A percentile compares a stretch with the other conserved stretches of the same genome.
Conservation (phyloP, 805 yeast species). For the Cyberlindnera americana region DNA sequence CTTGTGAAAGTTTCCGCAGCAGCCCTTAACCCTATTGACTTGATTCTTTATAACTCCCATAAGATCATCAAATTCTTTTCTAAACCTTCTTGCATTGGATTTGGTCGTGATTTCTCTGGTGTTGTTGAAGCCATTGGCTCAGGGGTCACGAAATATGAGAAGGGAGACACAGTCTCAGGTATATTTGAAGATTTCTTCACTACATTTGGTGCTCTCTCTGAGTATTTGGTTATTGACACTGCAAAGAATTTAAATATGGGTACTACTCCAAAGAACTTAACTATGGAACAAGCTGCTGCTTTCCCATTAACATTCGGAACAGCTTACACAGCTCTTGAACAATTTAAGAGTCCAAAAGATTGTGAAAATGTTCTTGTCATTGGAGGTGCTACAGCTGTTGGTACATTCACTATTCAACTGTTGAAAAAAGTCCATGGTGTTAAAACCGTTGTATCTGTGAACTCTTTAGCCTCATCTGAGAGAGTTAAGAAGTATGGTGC, state of each 20-base stretch:
- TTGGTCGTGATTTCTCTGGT: conserved; percentile 55
- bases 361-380: conserved; percentile 53
- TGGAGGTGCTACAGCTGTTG: conserved; percentile 76
- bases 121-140: conserved; percentile 48
- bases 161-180: conserved; percentile 58
- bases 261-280: conserved; percentile 39
- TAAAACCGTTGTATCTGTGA: conserved; percentile 51
- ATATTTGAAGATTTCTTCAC: conserved; percentile 29
- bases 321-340: conserved; percentile 42
- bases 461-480: conserved; percentile 47
- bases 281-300: conserved; percentile 53
- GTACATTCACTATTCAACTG: conserved; percentile 51
- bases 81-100: conserved; percentile 27
- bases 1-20: conserved; percentile 45
- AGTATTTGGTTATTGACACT: conserved; percentile 43
- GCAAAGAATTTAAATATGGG: conserved; percentile 31
- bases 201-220: conserved; percentile 41
- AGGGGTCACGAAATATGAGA: conserved; percentile 33
- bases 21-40: conserved; percentile 57
- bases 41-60: conserved; percentile 37
- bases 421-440: conserved; percentile 47
- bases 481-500: conserved; percentile 52
- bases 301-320: conserved; percentile 64
- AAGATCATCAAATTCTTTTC: conserved; percentile 28
- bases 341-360: conserved; percentile 35